Base-by-base conservation (phyloP, 257 asterid species). In the Scutellaria galericulata region DNA sequence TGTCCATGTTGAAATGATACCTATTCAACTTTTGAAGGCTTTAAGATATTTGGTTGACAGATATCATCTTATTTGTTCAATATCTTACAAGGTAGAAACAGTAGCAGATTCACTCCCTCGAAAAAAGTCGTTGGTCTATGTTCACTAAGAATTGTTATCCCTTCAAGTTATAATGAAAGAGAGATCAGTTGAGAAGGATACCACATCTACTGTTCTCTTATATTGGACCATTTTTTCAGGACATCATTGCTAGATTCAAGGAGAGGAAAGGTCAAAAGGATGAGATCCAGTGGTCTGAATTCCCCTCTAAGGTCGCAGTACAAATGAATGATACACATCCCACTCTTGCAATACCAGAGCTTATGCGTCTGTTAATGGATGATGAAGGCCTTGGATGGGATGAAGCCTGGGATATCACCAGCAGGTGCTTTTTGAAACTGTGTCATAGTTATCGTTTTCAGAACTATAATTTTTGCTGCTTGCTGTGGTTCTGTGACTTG, bases 321-420 rank as follows among this genome's bases (percentile, higher is more conserved):
- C 99, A 95, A 77, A 83, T 95, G 81, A 95, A 95, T 78, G 99
- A 95, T 80, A 95, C 99, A 42, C 99, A 95, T 84, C 98, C 99
- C 53, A 95, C 99, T 55, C 97, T 92, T 77, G 89, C 97, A 48
- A 92, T 95, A 75, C 99, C 98, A 1, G 99, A 95, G 86, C 89
- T 95, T 75, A 92, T 95, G 99, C 93, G 98, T 59, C 79, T 95
- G 82, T 81, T 95, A 63, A 85, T 95, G 98, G 99, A 95, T 76
- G 84, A 81, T 44, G 96, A 95, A 85, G 90, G 90, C 79, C 90
- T 92, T 58, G 98, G 98, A 71, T 95, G 99, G 99, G 99, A 92
- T 79, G 98, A 95, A 75, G 93, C 99, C 47, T 95, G 99, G 99
- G 89, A 82, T 76, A 85, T 95, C 70, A 92, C 96, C 72, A 81